Conservation (phyloP, 2,329 filamentous ascomycete genomes). For the Ceratocystis eucalypticola region DNA sequence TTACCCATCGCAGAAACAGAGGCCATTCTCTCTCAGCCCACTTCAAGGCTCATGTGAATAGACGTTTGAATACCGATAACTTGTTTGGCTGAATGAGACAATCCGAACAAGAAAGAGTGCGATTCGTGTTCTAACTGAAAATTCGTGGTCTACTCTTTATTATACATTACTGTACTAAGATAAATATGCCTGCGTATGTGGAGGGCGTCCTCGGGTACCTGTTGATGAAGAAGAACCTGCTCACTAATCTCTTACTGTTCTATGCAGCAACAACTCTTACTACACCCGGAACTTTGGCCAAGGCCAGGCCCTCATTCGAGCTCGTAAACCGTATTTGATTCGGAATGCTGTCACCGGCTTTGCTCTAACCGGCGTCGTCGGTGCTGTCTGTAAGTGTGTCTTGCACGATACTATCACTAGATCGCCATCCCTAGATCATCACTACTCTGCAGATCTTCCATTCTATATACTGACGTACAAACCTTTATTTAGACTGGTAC, state of each 20-base stretch:
- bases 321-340: constrained; percentile 79
- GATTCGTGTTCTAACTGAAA: not conserved
- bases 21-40: not conserved
- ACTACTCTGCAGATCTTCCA: not conserved
- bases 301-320: constrained; percentile 77
- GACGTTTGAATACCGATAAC: no score
- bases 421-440: not conserved
- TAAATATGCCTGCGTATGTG: constrained; percentile 16
- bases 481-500: constrained; percentile 36
- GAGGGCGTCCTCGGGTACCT: not conserved
- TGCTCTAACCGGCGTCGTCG: constrained; percentile 60
- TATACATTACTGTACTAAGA: not conserved
- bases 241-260: no score
- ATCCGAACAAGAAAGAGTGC: not conserved
- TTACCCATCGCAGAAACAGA: not conserved
- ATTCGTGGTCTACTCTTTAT: not conserved
- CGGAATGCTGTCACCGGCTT: constrained; percentile 76
- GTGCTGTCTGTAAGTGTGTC: constrained; percentile 64
- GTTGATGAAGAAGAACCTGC: not conserved
- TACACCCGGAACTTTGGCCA: constrained; percentile 81
- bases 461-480: not conserved
- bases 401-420: not conserved
- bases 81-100: not conserved
- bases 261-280: constrained; percentile 37
- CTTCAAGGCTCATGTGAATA: not conserved